A percentile compares a stretch with the other conserved stretches of the same genome.
Conservation (phyloP, 345 rosid genomes). For the Angophora floribunda region DNA sequence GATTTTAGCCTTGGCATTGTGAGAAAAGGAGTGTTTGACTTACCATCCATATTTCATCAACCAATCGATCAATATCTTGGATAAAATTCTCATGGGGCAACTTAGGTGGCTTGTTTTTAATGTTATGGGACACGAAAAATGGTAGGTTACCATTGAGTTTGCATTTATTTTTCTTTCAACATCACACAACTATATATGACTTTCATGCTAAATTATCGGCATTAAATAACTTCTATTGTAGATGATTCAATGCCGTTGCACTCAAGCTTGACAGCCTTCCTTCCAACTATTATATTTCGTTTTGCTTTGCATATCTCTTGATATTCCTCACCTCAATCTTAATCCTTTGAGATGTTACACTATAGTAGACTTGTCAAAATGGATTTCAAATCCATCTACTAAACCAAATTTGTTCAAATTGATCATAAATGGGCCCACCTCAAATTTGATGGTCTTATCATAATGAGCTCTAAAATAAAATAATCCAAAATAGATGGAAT, state of each 20-base stretch:
- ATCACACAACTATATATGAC: not conserved
- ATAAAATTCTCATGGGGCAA: not conserved
- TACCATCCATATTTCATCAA: not conserved
- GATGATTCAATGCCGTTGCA: not conserved
- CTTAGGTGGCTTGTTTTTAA: not conserved
- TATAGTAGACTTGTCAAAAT: too few relatives aligned
- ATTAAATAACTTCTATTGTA: not conserved
- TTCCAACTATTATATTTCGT: not conserved
- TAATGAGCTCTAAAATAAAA: not conserved
- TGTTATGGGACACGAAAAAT: not conserved
- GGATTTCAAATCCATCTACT: fast-evolving
- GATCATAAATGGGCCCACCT: not conserved
- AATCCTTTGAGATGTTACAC: not conserved
- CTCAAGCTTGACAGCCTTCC: not conserved
- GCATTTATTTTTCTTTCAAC: not conserved
- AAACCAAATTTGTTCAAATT: not conserved
- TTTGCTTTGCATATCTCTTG: not conserved
- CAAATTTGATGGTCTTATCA: too few relatives aligned
- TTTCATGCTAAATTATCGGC: not conserved
- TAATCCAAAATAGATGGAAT: not conserved
- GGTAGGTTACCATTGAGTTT: not conserved
- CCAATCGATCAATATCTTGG: not conserved
- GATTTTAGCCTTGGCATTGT: not conserved
- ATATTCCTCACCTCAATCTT: not conserved
- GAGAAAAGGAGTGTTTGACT: not conserved